Evolutionary conservation across 768 basidiomycete genomes (phyloP).

Genomic region (Epithele typhae): DNA sequence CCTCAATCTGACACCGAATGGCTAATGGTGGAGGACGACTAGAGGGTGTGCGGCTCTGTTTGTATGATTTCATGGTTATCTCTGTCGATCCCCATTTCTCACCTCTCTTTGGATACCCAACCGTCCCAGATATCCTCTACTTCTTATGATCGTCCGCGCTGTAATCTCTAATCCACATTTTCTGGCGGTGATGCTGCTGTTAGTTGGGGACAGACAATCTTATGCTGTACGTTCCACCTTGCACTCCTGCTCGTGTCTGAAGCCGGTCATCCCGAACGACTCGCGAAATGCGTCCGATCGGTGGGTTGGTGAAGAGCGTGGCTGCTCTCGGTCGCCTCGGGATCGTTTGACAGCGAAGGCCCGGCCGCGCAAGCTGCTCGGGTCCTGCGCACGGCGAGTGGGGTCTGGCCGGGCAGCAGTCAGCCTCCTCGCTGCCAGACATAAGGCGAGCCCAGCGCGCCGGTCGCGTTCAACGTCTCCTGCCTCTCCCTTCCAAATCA

Average conservation of each 20-base stretch:
- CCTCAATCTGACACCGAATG: conserved; percentile 90
- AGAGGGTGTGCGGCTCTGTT: conserved; percentile 21
- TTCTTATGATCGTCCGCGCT: background rate
- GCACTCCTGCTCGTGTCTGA: too few relatives aligned
- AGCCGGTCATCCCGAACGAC: too few relatives aligned
- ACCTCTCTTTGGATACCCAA: conserved; percentile 22
- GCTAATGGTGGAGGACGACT: conserved; percentile 62
- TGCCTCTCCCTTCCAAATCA: background rate
- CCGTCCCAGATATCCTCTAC: conserved; percentile 21
- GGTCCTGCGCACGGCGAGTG: too few relatives aligned
- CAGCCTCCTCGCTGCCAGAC: too few relatives aligned
- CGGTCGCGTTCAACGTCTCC: too few relatives aligned
- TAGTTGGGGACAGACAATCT: conserved; percentile 13
- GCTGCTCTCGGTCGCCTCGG: too few relatives aligned
- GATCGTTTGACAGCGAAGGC: too few relatives aligned
- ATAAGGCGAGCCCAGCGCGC: too few relatives aligned
- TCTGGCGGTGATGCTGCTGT: conserved; percentile 7
- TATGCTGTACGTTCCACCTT: conserved; percentile 2
- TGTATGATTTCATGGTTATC: conserved; percentile 3
- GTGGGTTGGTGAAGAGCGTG: too few relatives aligned
- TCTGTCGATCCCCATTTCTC: conserved; percentile 1
- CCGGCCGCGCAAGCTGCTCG: too few relatives aligned
- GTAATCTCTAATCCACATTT: conserved; percentile 13
- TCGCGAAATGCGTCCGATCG: too few relatives aligned
- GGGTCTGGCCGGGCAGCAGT: too few relatives aligned